A percentile compares a stretch with the other conserved stretches of the same genome.
Conservation (phyloP, 495 filamentous ascomycete species). For the Gamarada debralockiae region DNA sequence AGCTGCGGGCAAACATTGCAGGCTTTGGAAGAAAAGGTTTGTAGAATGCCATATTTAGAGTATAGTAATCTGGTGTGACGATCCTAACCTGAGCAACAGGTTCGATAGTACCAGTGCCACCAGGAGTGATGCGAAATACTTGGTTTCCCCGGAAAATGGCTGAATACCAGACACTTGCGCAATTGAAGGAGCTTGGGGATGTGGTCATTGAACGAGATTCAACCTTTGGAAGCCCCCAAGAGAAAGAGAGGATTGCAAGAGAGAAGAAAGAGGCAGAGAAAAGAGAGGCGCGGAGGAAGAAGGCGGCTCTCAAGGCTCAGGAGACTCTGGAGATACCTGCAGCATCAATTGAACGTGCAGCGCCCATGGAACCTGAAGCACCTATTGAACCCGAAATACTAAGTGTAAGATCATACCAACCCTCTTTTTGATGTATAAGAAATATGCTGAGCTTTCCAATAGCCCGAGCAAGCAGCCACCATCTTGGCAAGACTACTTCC, state of each 20-base stretch:
- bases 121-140: slow-evolving; percentile 51
- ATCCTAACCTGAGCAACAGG: slow-evolving; percentile 33
- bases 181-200: slow-evolving; percentile 41
- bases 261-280: not conserved
- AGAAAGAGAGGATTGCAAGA: slow-evolving; percentile 1
- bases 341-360: not conserved
- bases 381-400: slow-evolving; percentile 8
- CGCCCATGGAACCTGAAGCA: not conserved
- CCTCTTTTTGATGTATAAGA: not conserved
- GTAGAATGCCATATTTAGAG: not conserved
- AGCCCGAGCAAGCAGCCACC: slow-evolving; percentile 45
- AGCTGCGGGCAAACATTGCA: slow-evolving; percentile 47
- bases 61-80: not conserved
- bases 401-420: slow-evolving; percentile 4
- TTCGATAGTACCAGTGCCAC: slow-evolving; percentile 46
- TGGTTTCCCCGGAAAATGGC: slow-evolving; percentile 52
- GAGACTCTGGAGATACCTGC: not conserved
- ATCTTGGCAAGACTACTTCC: slow-evolving; percentile 46
- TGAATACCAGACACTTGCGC: slow-evolving; percentile 44
- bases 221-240: slow-evolving; percentile 31
- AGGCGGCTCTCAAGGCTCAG: not conserved
- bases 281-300: not conserved
- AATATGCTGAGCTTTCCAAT: slow-evolving; percentile 2
- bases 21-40: slow-evolving; percentile 52
- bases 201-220: slow-evolving; percentile 44